These are phyloP conservation scores for Russula emetica DNA, from an alignment of 768 basidiomycete genomes.

Conservation along the genomic window DNA sequence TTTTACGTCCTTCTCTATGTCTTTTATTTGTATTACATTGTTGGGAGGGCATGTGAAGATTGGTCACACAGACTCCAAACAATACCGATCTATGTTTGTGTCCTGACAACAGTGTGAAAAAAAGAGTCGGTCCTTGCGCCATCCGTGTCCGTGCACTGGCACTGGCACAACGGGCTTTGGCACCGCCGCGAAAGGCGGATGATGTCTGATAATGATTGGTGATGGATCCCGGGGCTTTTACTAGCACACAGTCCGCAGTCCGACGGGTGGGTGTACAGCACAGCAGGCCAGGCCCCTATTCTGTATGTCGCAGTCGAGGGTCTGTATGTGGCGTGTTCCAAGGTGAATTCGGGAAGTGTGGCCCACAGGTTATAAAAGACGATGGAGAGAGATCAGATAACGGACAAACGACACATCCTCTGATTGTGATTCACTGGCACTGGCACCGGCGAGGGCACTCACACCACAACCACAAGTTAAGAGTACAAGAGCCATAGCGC, in stretches of 20 bases:
- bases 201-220: background rate
- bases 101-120: conserved; percentile 26
- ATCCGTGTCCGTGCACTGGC: background rate
- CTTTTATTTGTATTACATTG: conserved; percentile 22
- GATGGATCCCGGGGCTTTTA: background rate
- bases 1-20: conserved; percentile 5
- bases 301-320: background rate
- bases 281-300: background rate
- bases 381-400: conserved; percentile 23
- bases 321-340: conserved; percentile 1
- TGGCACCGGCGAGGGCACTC: background rate
- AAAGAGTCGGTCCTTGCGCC: background rate
- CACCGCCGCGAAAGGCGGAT: background rate
- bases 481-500: conserved; percentile 13
- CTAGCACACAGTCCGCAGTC: no score
- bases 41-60: conserved; percentile 26
- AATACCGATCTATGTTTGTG: background rate
- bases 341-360: conserved; percentile 12
- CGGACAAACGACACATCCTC: background rate
- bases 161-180: background rate
- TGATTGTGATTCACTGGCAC: background rate
- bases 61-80: conserved; percentile 9
- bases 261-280: no score
- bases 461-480: background rate
- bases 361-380: background rate